Base-by-base conservation (phyloP, 2,329 filamentous ascomycete species). In the Fusarium decemcellulare region DNA sequence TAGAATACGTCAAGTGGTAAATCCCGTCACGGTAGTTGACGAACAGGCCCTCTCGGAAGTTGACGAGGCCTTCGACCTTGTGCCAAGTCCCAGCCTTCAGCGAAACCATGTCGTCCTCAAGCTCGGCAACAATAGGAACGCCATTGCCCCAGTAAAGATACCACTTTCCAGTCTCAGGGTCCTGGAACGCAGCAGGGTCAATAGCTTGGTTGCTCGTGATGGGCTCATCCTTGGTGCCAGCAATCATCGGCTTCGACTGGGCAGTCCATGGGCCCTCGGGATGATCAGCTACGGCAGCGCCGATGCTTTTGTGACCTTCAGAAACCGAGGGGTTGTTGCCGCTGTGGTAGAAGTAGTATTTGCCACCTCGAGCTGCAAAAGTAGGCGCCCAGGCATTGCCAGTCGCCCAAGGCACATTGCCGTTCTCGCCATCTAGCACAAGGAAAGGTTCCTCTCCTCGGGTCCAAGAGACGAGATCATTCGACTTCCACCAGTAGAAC, bases 381-480 rank as follows among this genome's bases (percentile, higher is more conserved):
- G 90, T 88, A 0, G 90, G 90, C 0, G 90, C 90, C 90, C 90
- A 92, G 5, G 90, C 85, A 70, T 91, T 90, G 63, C 90, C 90
- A 1, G 82, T 85, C 0, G 88, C 88, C 90, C 90, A 92, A 2
- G 88, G 88, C 1, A 92, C 84, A 60, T 90, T 85, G 11, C 83
- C 83, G 27, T 73, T 76, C 0, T 78, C 76, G n/a, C 83, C 83
- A 43, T 85, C 80, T 2, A 86, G 80, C 0, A 78, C 80, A 18
- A 86, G 78, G 67, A 86, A 80, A 0, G 84, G 82, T 14, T 81
- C 53, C 1, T 77, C 71, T 4, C 79, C 76, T 27, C 81, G 78
- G 2, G 77, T 80, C 84, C 84, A 86, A 16, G 73, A 67, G 1
- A 80, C 78, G 2, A 86, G 78, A 58, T 86, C 78, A 5, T 68